Base-by-base conservation (phyloP, 2,329 filamentous ascomycete species). In the Rhinocladiella similis region DNA sequence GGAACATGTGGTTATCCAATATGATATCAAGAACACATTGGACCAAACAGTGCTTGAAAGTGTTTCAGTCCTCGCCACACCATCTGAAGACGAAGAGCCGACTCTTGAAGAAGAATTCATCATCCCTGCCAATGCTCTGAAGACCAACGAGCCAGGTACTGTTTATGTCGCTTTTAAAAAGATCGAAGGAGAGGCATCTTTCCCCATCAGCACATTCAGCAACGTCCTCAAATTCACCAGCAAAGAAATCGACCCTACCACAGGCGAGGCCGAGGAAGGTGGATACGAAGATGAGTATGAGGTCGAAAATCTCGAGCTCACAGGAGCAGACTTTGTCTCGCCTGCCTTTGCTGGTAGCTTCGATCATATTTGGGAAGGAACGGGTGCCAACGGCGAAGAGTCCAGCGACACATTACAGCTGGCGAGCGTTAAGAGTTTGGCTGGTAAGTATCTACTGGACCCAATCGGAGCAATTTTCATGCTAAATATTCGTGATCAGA, bases 261-360 rank as follows among this genome's bases (percentile, higher is more conserved):
- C 90, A n/a, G 85, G 86, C 63, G 91, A 97, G 75, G 90, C 93
- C 0, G 94, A 99, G 73, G 91, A 96, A 14, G 82, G 78, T 46
- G 94, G 94, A 45, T 97, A 97, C 72, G 93, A 97, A 51, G 94
- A 99, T 69, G 94, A 99, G 76, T 99, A 99, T 70, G 90, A 97
- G 76, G 89, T 97, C 58, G 91, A 94, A 60, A 91, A 97, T 70
- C 85, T 97, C 59, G 92, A 97, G 60, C 84, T 99, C 59, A 83
- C 85, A 16, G 94, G 93, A 56, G 91, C 91, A 65, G 94, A 99
- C 73, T 99, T 97, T 74, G 86, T 99, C 60, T 83, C 96, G 47
- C 94, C 94, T 18, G 88, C 91, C 1, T 99, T 96, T 73, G 92
- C 92, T 16, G 89, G 92, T 71, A 96, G 91, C 80, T 99, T 97